Evolutionary conservation across 768 basidiomycete species (phyloP).

Genomic region (Termitomyces sp.): DNA sequence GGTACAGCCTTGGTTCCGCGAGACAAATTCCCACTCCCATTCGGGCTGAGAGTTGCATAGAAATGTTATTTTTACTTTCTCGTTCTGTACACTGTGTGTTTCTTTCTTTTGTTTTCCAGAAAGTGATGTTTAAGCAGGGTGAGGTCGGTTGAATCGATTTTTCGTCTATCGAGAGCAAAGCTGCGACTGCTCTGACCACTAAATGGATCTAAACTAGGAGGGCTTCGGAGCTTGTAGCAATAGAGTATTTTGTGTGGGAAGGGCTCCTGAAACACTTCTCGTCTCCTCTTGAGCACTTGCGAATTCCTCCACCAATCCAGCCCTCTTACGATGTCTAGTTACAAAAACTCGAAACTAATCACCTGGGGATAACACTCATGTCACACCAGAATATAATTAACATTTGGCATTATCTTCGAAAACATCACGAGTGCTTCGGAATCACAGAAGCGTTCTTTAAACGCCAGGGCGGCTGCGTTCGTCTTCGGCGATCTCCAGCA

Average conservation of each 20-base stretch:
- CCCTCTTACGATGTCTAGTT: background rate
- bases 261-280: background rate
- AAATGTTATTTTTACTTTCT: background rate
- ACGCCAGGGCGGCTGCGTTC: background rate
- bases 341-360: background rate
- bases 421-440: background rate
- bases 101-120: background rate
- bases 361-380: background rate
- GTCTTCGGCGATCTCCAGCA: background rate
- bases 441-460: background rate
- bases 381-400: background rate
- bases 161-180: background rate
- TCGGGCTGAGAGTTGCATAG: background rate
- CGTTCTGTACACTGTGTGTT: no score
- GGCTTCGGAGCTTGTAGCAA: background rate
- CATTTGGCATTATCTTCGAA: background rate
- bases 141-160: background rate
- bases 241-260: background rate
- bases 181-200: background rate
- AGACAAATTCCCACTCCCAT: no score
- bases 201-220: background rate
- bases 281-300: background rate
- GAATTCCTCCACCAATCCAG: background rate
- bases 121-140: no score
- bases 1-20: no score